Conservation (phyloP, 129 eudicot species). For the Oenanthe sinensis region DNA sequence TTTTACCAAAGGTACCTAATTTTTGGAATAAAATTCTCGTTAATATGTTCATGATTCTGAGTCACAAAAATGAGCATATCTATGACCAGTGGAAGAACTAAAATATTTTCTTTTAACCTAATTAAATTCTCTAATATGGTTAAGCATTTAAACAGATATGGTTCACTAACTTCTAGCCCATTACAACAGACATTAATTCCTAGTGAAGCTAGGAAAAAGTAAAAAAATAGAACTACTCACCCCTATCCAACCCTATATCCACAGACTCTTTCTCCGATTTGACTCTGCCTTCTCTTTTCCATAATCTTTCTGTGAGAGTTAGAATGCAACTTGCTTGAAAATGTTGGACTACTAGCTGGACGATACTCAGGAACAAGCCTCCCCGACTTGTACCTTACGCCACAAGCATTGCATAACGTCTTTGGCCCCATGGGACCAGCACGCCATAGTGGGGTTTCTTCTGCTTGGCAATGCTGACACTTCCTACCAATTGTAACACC, state of each 20-base stretch:
- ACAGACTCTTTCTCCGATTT: slow-evolving; percentile 19
- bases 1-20: not conserved
- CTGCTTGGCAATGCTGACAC: slow-evolving; percentile 70
- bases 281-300: slow-evolving; percentile 69
- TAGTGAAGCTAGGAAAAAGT: slow-evolving; percentile 10
- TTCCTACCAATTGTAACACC: slow-evolving; percentile 38
- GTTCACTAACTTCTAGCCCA: slow-evolving; percentile 28
- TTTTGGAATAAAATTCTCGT: not conserved
- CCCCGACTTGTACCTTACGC: slow-evolving; percentile 76
- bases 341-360: slow-evolving; percentile 74
- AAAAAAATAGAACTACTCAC: slow-evolving; percentile 11
- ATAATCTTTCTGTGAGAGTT: slow-evolving; percentile 72
- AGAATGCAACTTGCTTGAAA: slow-evolving; percentile 55
- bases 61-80: no score
- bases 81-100: not conserved
- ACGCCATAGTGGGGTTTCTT: slow-evolving; percentile 81
- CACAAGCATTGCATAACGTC: slow-evolving; percentile 79
- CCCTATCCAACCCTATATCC: slow-evolving; percentile 24
- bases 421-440: slow-evolving; percentile 88
- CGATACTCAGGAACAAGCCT: slow-evolving; percentile 71
- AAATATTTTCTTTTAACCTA: not conserved
- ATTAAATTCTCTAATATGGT: slow-evolving; percentile 17
- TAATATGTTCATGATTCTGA: not conserved
- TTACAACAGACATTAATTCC: slow-evolving; percentile 26
- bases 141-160: slow-evolving; percentile 12